phyloP scores from a whole-genome alignment of 192 early-diverging fungal genomes.

The Phycomyces blakesleeanus region DNA sequence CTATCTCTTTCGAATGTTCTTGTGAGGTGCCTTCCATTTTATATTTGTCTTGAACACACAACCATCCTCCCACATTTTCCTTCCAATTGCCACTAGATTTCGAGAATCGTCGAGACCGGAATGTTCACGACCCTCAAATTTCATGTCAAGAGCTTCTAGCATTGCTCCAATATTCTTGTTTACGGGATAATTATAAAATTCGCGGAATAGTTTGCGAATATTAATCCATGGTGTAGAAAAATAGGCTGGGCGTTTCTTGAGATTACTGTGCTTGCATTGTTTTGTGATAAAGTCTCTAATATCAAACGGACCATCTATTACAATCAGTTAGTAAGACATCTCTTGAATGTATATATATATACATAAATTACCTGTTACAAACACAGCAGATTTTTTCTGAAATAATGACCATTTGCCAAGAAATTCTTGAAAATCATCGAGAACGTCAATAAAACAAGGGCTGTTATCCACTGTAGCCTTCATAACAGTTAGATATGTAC shows the following conservation, averaged over 20 bases:
- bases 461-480: constrained; percentile 49
- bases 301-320: constrained; percentile 76
- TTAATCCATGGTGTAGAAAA: constrained; percentile 62
- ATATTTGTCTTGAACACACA: constrained; percentile 25
- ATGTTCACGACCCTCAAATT: constrained; percentile 73
- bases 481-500: not conserved
- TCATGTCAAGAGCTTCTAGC: constrained; percentile 55
- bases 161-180: constrained; percentile 59
- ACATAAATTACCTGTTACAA: constrained; percentile 45
- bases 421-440: constrained; percentile 49
- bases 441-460: constrained; percentile 44
- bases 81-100: constrained; percentile 72
- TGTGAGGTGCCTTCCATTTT: not conserved
- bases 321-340: too few species aligned
- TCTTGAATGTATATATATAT: too few species aligned
- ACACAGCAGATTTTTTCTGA: constrained; percentile 32
- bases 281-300: constrained; percentile 80
- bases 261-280: constrained; percentile 57
- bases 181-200: constrained; percentile 45
- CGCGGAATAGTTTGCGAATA: constrained; percentile 53
- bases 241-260: constrained; percentile 53
- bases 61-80: constrained; percentile 46
- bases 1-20: not conserved
- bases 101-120: constrained; percentile 78
- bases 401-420: constrained; percentile 42